Base-by-base conservation (phyloP, 345 rosid genomes). In the Pugionium dolabratum region DNA sequence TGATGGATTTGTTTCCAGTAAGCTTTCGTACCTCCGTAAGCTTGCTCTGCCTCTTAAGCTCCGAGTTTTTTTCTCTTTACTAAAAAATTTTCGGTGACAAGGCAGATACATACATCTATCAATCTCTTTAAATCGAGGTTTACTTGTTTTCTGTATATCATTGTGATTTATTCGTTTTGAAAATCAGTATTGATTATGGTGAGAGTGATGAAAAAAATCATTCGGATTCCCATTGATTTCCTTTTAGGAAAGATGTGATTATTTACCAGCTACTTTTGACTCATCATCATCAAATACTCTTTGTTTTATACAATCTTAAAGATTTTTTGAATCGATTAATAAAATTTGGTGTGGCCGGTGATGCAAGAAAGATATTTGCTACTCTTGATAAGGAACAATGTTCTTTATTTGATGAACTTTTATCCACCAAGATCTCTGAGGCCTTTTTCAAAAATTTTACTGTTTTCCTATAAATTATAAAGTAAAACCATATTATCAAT, bases 341-440 rank as follows among this genome's bases (percentile, higher is more conserved):
- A 0, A 10, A 1, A 2, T 33, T n/a, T 11, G 28, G 1, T 37
- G 4, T 8, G 72, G 72, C 77, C 77, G 3, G 68, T 73, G 77
- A 73, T 73, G 77, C 4, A 40, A 66, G 39, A 2, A 31, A 30
- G 18, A 60, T 73, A 73, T 73, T 73, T 73, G 77, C 77, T 73
- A 73, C 67, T 73, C 77, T 73, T 73, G 77, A 73, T 67, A 63
- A 73, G 59, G 57, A 4, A 1, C 18, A 18, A 18, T 18, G 18
- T 49, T 68, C 60, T 66, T 67, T 73, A 45, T 0, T 64, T 73
- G 77, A 73, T 73, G 77, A 73, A 3, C 2, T 4, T 11, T 31
- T 67, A 59, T 28, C 77, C 77, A 73, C 77, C 77, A 73, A 73
- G 77, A 73, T 73, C 73, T 67, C 76, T 72, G 76, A 72, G 71